These are phyloP conservation scores for Triticum timopheevii DNA, from an alignment of 176 grass and related monocot species.

Conservation along the genomic window DNA sequence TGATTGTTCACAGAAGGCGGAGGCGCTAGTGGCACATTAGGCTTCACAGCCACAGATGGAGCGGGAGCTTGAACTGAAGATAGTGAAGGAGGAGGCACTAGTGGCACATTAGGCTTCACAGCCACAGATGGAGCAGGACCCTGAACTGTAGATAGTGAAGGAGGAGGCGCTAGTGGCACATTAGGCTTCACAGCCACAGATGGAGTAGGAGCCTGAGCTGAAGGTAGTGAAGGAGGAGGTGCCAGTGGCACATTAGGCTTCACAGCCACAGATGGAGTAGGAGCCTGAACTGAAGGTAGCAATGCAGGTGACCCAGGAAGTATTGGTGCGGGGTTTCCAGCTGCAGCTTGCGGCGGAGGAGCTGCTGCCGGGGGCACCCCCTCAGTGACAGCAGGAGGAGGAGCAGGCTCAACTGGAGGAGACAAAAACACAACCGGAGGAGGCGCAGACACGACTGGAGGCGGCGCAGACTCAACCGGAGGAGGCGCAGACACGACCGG, in stretches of 20 bases:
- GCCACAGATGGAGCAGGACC: constrained; percentile 44
- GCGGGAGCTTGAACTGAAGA: constrained; percentile 49
- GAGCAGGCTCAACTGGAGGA: not conserved
- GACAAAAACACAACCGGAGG: not conserved
- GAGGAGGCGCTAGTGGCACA: constrained; percentile 24
- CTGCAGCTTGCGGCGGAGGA: constrained; percentile 37
- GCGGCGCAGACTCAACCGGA: not conserved
- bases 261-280: constrained; percentile 33
- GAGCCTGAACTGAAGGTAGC: constrained; percentile 47
- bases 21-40: constrained; percentile 29
- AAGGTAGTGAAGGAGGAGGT: constrained; percentile 40
- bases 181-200: constrained; percentile 33
- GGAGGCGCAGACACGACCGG: not conserved
- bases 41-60: constrained; percentile 36
- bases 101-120: constrained; percentile 35
- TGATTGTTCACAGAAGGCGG: constrained; percentile 46
- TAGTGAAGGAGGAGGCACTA: constrained; percentile 29
- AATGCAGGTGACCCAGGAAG: constrained; percentile 56
- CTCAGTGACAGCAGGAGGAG: constrained; percentile 27
- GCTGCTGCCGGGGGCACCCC: constrained; percentile 15
- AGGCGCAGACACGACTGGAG: constrained; percentile 18
- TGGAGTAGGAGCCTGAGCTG: constrained; percentile 43
- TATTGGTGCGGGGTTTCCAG: constrained; percentile 28
- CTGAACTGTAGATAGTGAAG: constrained; percentile 42
- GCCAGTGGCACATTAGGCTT: constrained; percentile 33